phyloP scores from a whole-genome alignment of 2,329 filamentous ascomycete species.

The Calcarisporium arbuscula region DNA sequence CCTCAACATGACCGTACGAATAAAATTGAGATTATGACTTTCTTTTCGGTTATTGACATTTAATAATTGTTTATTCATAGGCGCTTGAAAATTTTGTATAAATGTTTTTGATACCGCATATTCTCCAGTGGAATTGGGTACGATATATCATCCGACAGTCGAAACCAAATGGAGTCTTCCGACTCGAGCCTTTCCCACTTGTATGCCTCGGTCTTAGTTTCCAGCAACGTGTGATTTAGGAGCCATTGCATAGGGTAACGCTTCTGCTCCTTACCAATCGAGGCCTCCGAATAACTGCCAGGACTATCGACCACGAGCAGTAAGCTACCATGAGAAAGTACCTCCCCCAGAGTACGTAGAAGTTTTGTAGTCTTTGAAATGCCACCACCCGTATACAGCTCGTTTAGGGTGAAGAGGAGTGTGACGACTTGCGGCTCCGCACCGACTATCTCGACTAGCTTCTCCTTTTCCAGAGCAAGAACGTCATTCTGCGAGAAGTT shows the following conservation, averaged over 20 bases:
- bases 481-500: constrained; percentile 43
- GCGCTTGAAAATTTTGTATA: too few relatives aligned
- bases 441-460: constrained; percentile 26
- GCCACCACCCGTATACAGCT: constrained; percentile 77
- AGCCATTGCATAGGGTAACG: constrained; percentile 94
- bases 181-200: constrained; percentile 70
- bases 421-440: constrained; percentile 56
- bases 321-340: constrained; percentile 52
- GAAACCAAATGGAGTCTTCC: constrained; percentile 80
- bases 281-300: constrained; percentile 83
- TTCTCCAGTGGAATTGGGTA: constrained; percentile 88
- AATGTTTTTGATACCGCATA: constrained; percentile 89
- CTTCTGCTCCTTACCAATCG: constrained; percentile 54
- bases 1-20: too few relatives aligned
- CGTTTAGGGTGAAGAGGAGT: constrained; percentile 90
- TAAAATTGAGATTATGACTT: too few relatives aligned
- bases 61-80: too few relatives aligned
- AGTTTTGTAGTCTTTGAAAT: constrained; percentile 69
- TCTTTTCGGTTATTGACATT: too few relatives aligned
- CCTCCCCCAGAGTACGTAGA: constrained; percentile 60
- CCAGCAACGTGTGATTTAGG: constrained; percentile 71
- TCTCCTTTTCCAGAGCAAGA: constrained; percentile 31
- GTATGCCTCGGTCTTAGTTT: constrained; percentile 27
- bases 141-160: constrained; percentile 57
- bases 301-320: constrained; percentile 88